Evolutionary conservation across 352 stramenopile species (phyloP), one percentile per base, ranked within the genome.

Genomic region (Hyaloperonospora arabidopsidis): DNA sequence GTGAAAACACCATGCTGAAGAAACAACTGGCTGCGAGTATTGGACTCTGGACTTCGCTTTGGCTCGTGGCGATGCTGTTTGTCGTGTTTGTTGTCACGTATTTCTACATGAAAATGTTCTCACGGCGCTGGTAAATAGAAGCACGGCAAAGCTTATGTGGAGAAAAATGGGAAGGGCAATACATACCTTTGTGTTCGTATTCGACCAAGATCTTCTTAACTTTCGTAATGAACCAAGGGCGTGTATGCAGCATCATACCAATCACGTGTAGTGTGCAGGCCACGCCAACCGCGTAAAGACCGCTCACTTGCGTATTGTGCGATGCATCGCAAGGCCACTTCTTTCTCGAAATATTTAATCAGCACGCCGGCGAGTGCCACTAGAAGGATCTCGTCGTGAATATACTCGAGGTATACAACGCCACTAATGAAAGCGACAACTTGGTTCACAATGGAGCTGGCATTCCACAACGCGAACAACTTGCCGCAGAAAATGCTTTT

Each of bases 181-280:
- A 41, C 35, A 41, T n/a, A 15, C 19, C 0, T 44, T 44, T 25
- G n/a, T 44, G 17, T 19, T 18, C 15, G n/a, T 14, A 18, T 44
- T 44, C 8, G 25, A 32, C 25, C 4, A 32, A 32, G 17, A 45
- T 49, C 34, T 28, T 14, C 25, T 53, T 74, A 84, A 23, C 62
- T 71, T 61, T 89, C 80, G 38, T 87, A 69, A 61, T 89, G 76
- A 17, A 86, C 74, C 28, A 92, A 68, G 13, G 82, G 82, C 14
- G 79, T 87, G 66, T 91, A 92, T 10, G 84, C 80, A 29, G 80
- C 73, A 60, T 93, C 84, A 53, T 93, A 93, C 79, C 82, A 93
- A 59, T 93, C 84, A 38, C 81, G 82, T 5, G 84, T 93, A 1
- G 81, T 93, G 54, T 89, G 81, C 1, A 93, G 67, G 0, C 81